A percentile compares a stretch with the other conserved stretches of the same genome.
Evolutionary conservation across 805 yeast species (phyloP).

Genomic region (Saccharomycopsis fibuligera): DNA sequence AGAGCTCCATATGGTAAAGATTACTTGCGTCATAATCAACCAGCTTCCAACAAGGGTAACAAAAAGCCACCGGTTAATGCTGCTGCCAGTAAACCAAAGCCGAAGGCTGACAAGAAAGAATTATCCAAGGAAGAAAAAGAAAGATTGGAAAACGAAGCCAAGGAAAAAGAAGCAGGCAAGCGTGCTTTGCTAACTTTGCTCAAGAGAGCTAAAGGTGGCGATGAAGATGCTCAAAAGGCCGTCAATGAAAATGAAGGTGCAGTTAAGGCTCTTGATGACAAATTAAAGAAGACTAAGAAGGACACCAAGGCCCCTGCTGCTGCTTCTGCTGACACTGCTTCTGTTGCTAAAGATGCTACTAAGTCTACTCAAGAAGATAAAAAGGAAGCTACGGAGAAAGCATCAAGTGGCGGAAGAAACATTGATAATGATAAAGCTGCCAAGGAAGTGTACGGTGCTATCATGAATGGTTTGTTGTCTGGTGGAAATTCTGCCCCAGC

Average conservation of each 20-base stretch:
- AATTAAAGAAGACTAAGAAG: constrained; percentile 28
- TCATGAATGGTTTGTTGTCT: constrained; percentile 15
- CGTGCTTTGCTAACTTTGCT: constrained; percentile 6
- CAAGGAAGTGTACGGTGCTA: constrained; percentile 19
- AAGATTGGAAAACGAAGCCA: constrained; percentile 26
- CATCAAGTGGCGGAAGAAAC: background rate
- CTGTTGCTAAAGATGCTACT: constrained; percentile 22
- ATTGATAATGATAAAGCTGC: constrained; percentile 19
- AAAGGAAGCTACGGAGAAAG: background rate
- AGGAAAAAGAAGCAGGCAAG: constrained; percentile 26
- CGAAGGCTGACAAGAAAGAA: constrained; percentile 21
- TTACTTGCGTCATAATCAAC: background rate
- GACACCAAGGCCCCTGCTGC: constrained; percentile 20
- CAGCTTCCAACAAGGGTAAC: constrained; percentile 7
- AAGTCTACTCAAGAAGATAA: constrained; percentile 3
- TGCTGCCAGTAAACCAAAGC: constrained; percentile 21
- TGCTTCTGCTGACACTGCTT: background rate
- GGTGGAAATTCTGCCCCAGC: constrained; percentile 1
- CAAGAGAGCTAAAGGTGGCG: constrained; percentile 10
- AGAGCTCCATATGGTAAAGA: constrained; percentile 8
- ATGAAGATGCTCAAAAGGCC: constrained; percentile 6
- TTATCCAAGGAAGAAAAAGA: background rate
- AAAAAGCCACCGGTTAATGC: constrained; percentile 16
- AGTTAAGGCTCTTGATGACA: constrained; percentile 13
- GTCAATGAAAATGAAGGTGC: constrained; percentile 7